phyloP scores from a whole-genome alignment of 2,329 filamentous ascomycete species.

The Cordyceps cateniannulata region DNA sequence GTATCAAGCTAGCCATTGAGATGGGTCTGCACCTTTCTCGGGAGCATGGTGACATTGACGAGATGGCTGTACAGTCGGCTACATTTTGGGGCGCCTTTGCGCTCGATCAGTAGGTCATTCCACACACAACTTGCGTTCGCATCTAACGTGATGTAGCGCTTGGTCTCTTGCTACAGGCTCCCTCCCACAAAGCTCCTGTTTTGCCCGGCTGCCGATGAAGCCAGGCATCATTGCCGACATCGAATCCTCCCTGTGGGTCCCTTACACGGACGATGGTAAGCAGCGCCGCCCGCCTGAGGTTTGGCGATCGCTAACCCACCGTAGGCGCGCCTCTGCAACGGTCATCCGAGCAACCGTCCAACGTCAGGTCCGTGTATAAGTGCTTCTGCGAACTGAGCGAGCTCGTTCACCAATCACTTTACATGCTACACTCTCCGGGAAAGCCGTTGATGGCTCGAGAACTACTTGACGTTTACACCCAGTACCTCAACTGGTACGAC shows the following conservation, averaged over 20 bases:
- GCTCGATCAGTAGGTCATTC: constrained; percentile 52
- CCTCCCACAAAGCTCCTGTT: constrained; percentile 53
- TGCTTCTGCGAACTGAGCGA: constrained; percentile 68
- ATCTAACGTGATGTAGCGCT: constrained; percentile 35
- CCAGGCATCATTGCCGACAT: constrained; percentile 54
- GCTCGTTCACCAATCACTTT: constrained; percentile 64
- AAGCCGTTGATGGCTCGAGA: constrained; percentile 57
- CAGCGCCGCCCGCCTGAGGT: not conserved
- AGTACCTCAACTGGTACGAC: constrained; percentile 67
- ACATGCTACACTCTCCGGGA: constrained; percentile 65
- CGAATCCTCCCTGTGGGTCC: constrained; percentile 54
- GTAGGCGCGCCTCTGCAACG: constrained; percentile 46
- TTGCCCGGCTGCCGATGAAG: constrained; percentile 50
- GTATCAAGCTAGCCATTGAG: constrained; percentile 64
- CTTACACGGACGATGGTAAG: constrained; percentile 52
- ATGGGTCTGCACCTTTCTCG: constrained; percentile 58
- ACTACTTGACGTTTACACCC: constrained; percentile 57
- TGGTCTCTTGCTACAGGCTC: constrained; percentile 61
- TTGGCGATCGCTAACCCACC: constrained; percentile 4
- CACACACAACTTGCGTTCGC: constrained; percentile 17
- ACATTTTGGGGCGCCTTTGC: constrained; percentile 59
- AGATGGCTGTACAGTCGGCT: constrained; percentile 51
- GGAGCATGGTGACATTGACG: constrained; percentile 44
- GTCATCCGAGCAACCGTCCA: constrained; percentile 56
- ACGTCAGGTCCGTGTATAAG: constrained; percentile 61